Conservation (phyloP, 208 protist species). For the Acanthamoeba triangularis region DNA sequence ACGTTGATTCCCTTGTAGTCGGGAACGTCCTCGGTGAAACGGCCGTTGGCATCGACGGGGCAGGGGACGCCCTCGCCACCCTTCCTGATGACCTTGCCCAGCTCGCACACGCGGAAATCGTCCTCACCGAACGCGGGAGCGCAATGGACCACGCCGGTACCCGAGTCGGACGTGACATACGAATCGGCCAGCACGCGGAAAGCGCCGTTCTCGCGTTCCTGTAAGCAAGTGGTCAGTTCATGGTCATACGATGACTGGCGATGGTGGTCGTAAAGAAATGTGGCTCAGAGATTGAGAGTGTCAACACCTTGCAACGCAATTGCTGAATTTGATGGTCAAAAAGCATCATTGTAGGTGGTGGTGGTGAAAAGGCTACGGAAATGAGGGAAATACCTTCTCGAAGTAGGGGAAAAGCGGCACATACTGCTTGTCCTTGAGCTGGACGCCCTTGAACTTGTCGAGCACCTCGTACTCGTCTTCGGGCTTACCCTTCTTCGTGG, state of each 20-base stretch:
- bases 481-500: conserved; percentile 86
- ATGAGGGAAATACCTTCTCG: conserved; percentile 77
- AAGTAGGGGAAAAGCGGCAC: conserved; percentile 99
- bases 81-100: conserved; percentile 95
- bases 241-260: no score
- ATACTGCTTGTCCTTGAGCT: conserved; percentile 96
- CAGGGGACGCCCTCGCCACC: conserved; percentile 92
- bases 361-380: not conserved
- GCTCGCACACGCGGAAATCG: conserved; percentile 98
- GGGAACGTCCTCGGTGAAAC: conserved; percentile 97
- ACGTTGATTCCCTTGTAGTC: conserved; percentile 98
- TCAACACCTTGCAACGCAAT: conserved; percentile 32
- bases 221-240: not conserved
- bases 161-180: conserved; percentile 98
- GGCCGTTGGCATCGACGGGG: conserved; percentile 98
- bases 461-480: conserved; percentile 85
- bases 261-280: no score
- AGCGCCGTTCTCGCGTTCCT: conserved; percentile 87
- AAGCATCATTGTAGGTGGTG: not conserved
- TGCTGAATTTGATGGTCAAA: conserved; percentile 53
- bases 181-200: conserved; percentile 97
- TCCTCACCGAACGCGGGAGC: conserved; percentile 99
- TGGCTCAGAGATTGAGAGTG: conserved; percentile 10
- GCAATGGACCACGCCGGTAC: conserved; percentile 99
- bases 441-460: conserved; percentile 93